Evolutionary conservation across 2,329 filamentous ascomycete genomes (phyloP).

Genomic region (Penicillium olsonii): DNA sequence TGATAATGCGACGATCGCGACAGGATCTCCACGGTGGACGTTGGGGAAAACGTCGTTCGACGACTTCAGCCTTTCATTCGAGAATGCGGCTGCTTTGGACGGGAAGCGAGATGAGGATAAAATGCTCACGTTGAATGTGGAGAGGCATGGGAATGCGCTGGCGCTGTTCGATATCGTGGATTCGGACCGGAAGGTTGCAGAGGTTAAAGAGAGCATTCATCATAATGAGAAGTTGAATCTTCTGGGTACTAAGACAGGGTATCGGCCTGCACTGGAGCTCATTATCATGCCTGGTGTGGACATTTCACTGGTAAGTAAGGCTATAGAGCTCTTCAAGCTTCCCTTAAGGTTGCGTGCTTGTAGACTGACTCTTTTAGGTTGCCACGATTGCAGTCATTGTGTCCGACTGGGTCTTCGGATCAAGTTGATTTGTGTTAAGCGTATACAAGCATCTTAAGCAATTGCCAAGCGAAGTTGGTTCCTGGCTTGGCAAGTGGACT

Average conservation of each 20-base stretch:
- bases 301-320: constrained; percentile 24
- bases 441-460: constrained; percentile 3
- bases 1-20: constrained; percentile 11
- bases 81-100: constrained; percentile 11
- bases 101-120: constrained; percentile 11
- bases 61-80: constrained; percentile 12
- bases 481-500: constrained; percentile 2
- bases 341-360: not conserved
- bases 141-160: constrained; percentile 16
- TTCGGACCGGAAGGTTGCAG: constrained; percentile 22
- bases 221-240: constrained; percentile 26
- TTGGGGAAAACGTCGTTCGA: constrained; percentile 7
- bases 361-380: constrained; percentile 10
- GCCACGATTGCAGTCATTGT: constrained; percentile 24
- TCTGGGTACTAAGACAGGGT: constrained; percentile 10
- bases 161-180: constrained; percentile 23
- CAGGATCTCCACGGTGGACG: constrained; percentile 9
- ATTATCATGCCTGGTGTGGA: constrained; percentile 27
- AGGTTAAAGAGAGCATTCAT: constrained; percentile 23
- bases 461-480: not conserved
- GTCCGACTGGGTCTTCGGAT: constrained; percentile 20
- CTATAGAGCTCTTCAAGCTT: not conserved
- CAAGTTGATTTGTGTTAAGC: constrained; percentile 8
- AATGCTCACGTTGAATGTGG: constrained; percentile 12
- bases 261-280: constrained; percentile 28